These are phyloP conservation scores for Amaranthus palmeri DNA, from an alignment of 148 eudicot genomes.

Conservation along the genomic window DNA sequence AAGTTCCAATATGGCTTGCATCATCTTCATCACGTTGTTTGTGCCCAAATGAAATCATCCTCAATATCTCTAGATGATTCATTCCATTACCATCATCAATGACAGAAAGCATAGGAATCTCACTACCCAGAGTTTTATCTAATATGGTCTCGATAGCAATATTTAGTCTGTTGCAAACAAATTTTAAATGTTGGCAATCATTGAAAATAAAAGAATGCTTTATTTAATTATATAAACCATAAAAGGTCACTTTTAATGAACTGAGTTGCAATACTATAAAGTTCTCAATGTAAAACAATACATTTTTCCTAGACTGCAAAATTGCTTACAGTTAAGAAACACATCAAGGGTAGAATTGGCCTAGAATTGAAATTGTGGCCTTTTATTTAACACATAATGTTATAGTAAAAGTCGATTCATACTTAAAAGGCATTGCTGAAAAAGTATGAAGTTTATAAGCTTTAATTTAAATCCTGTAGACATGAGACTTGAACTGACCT, in stretches of 20 bases:
- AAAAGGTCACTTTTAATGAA: too few relatives aligned
- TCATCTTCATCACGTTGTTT: slow-evolving; percentile 48
- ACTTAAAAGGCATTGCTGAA: background rate
- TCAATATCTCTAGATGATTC: slow-evolving; percentile 54
- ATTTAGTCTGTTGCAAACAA: slow-evolving; percentile 45
- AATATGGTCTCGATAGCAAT: slow-evolving; percentile 44
- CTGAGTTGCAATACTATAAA: too few relatives aligned
- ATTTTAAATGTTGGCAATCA: background rate
- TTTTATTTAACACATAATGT: background rate
- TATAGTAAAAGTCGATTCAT: background rate
- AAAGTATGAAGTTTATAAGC: background rate
- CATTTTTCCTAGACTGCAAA: too few relatives aligned
- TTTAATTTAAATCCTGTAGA: background rate
- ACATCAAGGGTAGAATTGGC: background rate
- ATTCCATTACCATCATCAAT: slow-evolving; percentile 73
- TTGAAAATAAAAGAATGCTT: background rate
- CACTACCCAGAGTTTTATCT: slow-evolving; percentile 33
- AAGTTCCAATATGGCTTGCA: slow-evolving; percentile 56
- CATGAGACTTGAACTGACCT: slow-evolving; percentile 28
- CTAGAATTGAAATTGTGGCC: background rate
- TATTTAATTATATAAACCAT: too few relatives aligned
- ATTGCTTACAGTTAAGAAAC: background rate
- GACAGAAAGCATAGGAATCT: slow-evolving; percentile 61
- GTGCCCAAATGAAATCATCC: slow-evolving; percentile 75
- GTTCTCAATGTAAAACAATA: too few relatives aligned